A percentile compares a stretch with the other conserved stretches of the same genome.
Evolutionary conservation across 2,329 filamentous ascomycete genomes (phyloP).

Genomic region (Colletotrichum chrysophilum): DNA sequence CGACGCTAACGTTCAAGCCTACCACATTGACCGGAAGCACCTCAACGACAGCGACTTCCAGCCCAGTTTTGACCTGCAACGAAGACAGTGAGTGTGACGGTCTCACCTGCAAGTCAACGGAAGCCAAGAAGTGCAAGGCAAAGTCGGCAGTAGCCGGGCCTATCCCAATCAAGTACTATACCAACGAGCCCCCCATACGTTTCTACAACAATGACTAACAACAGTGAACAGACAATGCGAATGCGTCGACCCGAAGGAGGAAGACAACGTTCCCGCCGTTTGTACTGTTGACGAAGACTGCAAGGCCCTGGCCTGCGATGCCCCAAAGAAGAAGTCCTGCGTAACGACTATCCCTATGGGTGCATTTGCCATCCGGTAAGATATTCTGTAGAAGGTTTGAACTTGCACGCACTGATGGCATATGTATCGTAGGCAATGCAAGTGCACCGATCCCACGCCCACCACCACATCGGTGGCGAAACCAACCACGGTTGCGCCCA

Average conservation of each 20-base stretch:
- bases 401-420: background rate
- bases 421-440: background rate
- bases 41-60: no score
- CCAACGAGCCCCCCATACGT: rapidly evolving
- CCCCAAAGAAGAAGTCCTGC: background rate
- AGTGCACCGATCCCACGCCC: background rate
- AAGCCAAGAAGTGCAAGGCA: background rate
- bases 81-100: background rate
- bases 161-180: background rate
- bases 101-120: background rate
- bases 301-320: background rate
- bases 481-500: background rate
- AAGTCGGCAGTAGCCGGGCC: background rate
- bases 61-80: no score
- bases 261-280: background rate
- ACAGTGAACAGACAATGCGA: background rate
- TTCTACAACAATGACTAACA: background rate
- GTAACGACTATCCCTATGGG: background rate
- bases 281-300: background rate
- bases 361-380: background rate
- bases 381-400: rapidly evolving
- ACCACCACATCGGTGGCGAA: background rate
- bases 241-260: background rate
- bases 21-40: background rate
- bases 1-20: background rate